These are phyloP conservation scores for Zopfochytrium polystomum DNA, from an alignment of 371 early-diverging fungal genomes.

Conservation along the genomic window DNA sequence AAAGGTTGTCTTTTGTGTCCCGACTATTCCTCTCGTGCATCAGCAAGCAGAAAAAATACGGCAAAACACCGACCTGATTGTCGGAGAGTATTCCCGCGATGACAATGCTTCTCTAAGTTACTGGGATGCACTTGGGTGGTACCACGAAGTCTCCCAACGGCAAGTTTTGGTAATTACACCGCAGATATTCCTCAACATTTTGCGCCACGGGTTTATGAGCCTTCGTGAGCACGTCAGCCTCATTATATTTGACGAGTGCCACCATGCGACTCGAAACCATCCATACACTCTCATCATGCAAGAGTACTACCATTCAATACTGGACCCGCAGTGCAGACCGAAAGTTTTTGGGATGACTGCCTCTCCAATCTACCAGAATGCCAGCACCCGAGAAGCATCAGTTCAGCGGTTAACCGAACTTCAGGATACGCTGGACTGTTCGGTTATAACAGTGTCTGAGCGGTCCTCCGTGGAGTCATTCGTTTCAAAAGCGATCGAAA, in stretches of 20 bases:
- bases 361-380: conserved; percentile 48
- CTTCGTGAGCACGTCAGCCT: conserved; percentile 57
- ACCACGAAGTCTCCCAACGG: conserved; percentile 18
- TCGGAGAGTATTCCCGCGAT: conserved; percentile 38
- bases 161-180: conserved; percentile 61
- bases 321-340: conserved; percentile 14
- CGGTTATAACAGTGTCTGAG: conserved; percentile 62
- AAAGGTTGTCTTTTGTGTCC: conserved; percentile 72
- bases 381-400: conserved; percentile 22
- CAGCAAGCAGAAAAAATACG: conserved; percentile 68
- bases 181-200: conserved; percentile 76
- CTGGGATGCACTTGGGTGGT: conserved; percentile 33
- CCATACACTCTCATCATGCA: conserved; percentile 82
- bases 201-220: conserved; percentile 44
- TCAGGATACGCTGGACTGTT: conserved; percentile 62
- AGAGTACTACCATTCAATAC: conserved; percentile 67
- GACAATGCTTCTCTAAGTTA: conserved; percentile 23
- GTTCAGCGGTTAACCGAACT: conserved; percentile 37
- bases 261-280: conserved; percentile 77
- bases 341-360: conserved; percentile 89
- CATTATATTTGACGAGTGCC: conserved; percentile 90
- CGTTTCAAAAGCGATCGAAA: conserved; percentile 30
- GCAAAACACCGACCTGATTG: conserved; percentile 28
- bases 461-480: conserved; percentile 17
- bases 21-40: conserved; percentile 78